Conservation (phyloP, 2,329 filamentous ascomycete genomes). For the Fusarium oligoseptatum region DNA sequence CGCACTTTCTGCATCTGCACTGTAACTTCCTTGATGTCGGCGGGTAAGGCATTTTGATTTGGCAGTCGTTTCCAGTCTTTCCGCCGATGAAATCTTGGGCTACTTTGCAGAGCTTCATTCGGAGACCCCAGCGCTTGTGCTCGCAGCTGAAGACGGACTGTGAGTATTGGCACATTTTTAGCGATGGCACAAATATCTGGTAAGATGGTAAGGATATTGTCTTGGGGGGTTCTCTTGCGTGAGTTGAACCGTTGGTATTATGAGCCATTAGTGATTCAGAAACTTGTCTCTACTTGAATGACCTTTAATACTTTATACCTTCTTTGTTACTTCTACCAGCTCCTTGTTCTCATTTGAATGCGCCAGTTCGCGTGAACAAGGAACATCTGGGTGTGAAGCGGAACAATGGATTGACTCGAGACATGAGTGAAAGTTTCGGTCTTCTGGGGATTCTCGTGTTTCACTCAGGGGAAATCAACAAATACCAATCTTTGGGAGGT, state of each 20-base stretch:
- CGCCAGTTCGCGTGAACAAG: background rate
- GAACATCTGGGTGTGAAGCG: background rate
- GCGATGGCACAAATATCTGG: background rate
- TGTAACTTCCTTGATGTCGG: constrained; percentile 38
- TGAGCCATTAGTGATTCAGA: background rate
- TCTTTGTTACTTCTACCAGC: background rate
- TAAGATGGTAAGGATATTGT: background rate
- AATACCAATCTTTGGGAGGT: background rate
- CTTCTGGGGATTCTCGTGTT: background rate
- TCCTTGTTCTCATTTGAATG: background rate
- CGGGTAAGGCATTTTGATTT: constrained; percentile 36
- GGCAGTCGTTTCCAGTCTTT: constrained; percentile 33
- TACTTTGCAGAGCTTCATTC: constrained; percentile 39
- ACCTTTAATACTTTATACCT: background rate
- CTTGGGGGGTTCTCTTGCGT: background rate
- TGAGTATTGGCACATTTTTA: constrained; percentile 48
- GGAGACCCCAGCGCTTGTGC: constrained; percentile 46
- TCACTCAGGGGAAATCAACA: background rate
- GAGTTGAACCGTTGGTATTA: background rate
- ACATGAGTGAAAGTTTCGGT: background rate
- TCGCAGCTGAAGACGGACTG: constrained; percentile 44
- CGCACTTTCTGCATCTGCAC: constrained; percentile 43
- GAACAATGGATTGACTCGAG: background rate
- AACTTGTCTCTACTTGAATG: constrained; percentile 16
- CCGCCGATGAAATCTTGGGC: constrained; percentile 29